A percentile compares a stretch with the other conserved stretches of the same genome.
phyloP scores from a whole-genome alignment of 2,329 filamentous ascomycete genomes.

The Pseudopithomyces maydicus region DNA sequence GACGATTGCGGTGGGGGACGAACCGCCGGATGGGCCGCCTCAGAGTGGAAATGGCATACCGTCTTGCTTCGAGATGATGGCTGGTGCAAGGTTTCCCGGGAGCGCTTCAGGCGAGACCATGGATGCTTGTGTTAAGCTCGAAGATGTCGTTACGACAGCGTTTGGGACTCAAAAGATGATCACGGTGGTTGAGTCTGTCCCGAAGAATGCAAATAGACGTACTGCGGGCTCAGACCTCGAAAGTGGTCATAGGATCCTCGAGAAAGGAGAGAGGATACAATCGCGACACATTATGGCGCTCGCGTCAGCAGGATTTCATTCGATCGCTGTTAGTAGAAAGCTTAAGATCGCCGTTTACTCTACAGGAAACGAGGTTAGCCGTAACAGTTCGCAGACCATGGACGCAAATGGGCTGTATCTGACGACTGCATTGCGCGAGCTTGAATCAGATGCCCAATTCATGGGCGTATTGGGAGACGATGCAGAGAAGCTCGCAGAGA shows the following conservation, averaged over 20 bases:
- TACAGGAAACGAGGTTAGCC: conserved; percentile 5
- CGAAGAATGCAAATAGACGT: conserved; percentile 10
- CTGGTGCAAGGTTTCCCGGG: conserved; percentile 11
- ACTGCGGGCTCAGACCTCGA: conserved; percentile 13
- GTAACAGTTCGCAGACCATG: conserved; percentile 2
- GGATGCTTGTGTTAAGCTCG: conserved; percentile 14
- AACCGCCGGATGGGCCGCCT: neutral
- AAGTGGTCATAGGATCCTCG: conserved; percentile 5
- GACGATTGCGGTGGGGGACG: conserved; percentile 7
- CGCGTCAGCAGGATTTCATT: conserved; percentile 8
- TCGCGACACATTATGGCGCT: conserved; percentile 13
- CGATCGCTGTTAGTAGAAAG: conserved; percentile 2
- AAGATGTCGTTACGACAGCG: conserved; percentile 8
- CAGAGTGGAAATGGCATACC: conserved; percentile 2
- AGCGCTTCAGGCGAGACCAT: neutral
- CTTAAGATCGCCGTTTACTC: conserved; percentile 11
- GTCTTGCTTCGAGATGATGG: conserved; percentile 16
- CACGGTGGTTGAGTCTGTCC: conserved; percentile 4
- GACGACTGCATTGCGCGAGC: conserved; percentile 10
- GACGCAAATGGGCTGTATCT: conserved; percentile 12
- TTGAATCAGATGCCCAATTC: conserved; percentile 8
- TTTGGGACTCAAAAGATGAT: neutral
- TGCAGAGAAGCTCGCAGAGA: conserved; percentile 1
- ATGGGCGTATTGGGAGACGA: conserved; percentile 9
- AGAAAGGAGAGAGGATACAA: conserved; percentile 7